Evolutionary conservation across 1,139 yeast genomes (phyloP).

Genomic region (Neolecta irregularis): DNA sequence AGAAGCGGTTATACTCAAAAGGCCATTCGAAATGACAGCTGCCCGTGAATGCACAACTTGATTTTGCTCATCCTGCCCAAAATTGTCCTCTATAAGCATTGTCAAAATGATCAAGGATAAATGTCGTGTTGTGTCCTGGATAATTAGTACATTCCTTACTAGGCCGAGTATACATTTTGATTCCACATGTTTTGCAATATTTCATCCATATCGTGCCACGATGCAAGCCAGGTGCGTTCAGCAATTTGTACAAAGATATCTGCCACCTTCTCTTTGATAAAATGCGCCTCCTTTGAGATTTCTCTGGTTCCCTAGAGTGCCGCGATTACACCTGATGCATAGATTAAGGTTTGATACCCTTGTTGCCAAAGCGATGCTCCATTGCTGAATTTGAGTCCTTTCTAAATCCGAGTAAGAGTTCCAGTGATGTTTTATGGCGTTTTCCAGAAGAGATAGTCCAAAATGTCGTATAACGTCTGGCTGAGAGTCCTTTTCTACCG

Average conservation of each 20-base stretch:
- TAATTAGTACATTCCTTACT: background rate
- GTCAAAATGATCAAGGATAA: constrained; percentile 62
- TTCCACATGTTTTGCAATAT: constrained; percentile 64
- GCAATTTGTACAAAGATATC: constrained; percentile 84
- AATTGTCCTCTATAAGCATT: constrained; percentile 87
- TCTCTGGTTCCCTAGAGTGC: constrained; percentile 6
- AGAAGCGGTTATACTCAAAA: constrained; percentile 34
- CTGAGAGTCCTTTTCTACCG: constrained; percentile 34
- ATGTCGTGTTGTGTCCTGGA: constrained; percentile 40
- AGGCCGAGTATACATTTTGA: constrained; percentile 1
- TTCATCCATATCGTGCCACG: constrained; percentile 86
- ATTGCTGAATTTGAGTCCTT: constrained; percentile 52
- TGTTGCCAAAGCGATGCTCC: constrained; percentile 30
- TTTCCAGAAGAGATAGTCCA: constrained; percentile 67
- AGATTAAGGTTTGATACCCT: background rate
- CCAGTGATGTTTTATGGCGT: constrained; percentile 48
- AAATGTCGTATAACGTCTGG: constrained; percentile 71
- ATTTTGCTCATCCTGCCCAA: constrained; percentile 83
- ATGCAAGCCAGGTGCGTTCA: constrained; percentile 71
- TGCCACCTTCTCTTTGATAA: constrained; percentile 76
- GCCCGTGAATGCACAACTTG: constrained; percentile 46
- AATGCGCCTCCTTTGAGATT: constrained; percentile 58
- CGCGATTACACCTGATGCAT: background rate
- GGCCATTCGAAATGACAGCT: constrained; percentile 48
- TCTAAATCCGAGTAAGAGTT: constrained; percentile 46